Evolutionary conservation across 257 asterid species (phyloP).

Genomic region (Salvia hispanica): DNA sequence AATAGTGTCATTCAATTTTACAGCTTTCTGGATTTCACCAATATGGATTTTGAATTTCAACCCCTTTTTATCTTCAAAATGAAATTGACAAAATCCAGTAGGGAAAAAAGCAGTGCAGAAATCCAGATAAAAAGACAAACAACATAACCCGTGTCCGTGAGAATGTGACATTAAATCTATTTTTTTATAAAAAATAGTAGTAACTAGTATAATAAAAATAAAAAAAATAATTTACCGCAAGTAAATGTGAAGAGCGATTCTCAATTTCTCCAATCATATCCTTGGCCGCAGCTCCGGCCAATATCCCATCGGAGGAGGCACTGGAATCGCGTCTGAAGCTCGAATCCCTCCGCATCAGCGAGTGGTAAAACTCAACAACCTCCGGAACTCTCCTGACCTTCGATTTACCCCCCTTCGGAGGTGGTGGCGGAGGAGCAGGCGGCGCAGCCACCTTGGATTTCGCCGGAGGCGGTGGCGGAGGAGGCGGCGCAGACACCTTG

Average conservation of each 20-base stretch:
- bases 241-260: constrained; percentile 93
- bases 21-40: constrained; percentile 30
- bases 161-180: constrained; percentile 27
- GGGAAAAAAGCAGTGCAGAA: constrained; percentile 30
- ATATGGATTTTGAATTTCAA: constrained; percentile 49
- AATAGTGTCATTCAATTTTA: constrained; percentile 34
- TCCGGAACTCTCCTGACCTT: constrained; percentile 80
- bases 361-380: constrained; percentile 94
- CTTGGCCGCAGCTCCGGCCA: constrained; percentile 64
- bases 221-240: constrained; percentile 62
- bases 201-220: background rate
- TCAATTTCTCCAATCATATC: constrained; percentile 99
- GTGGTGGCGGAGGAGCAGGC: constrained; percentile 60
- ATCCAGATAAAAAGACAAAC: constrained; percentile 42
- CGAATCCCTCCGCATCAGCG: constrained; percentile 85
- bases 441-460: constrained; percentile 28
- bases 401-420: constrained; percentile 49
- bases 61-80: constrained; percentile 45
- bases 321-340: constrained; percentile 67
- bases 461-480: constrained; percentile 37
- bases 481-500: constrained; percentile 36
- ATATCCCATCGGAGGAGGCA: constrained; percentile 44
- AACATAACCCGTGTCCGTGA: constrained; percentile 47
- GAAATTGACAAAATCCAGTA: constrained; percentile 39
- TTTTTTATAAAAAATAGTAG: background rate